A percentile compares a stretch with the other conserved stretches of the same genome.
Conservation (phyloP, 768 basidiomycete species). For the Boletus rubroflammeus region DNA sequence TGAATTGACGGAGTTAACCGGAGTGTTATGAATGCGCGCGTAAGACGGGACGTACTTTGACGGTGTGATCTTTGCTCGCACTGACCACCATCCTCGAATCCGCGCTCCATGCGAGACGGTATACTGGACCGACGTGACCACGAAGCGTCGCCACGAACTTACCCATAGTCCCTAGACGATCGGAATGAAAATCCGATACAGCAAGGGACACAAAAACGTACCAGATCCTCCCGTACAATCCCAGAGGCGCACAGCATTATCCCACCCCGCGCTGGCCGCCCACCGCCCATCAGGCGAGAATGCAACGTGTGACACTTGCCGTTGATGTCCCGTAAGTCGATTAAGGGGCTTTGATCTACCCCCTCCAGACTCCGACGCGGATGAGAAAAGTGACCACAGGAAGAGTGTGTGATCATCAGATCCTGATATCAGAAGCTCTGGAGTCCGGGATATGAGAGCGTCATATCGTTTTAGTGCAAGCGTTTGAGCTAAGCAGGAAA, state of each 20-base stretch:
- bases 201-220: constrained; percentile 19
- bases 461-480: constrained; percentile 79
- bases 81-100: constrained; percentile 90
- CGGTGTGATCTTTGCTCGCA: constrained; percentile 92
- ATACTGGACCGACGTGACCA: constrained; percentile 93
- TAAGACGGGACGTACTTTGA: constrained; percentile 62
- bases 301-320: constrained; percentile 89
- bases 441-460: constrained; percentile 51
- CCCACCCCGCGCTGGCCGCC: constrained; percentile 90
- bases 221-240: constrained; percentile 58
- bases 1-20: background rate
- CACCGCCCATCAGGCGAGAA: constrained; percentile 93
- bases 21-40: too few species aligned
- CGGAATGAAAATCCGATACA: background rate
- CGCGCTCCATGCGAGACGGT: constrained; percentile 92
- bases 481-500: constrained; percentile 55
- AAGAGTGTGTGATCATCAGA: constrained; percentile 98
- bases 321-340: constrained; percentile 90
- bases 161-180: constrained; percentile 50
- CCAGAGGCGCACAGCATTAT: constrained; percentile 90
- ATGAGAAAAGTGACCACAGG: constrained; percentile 84
- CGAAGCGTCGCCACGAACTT: constrained; percentile 89
- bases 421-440: constrained; percentile 89
- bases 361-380: constrained; percentile 29
- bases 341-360: constrained; percentile 66